A percentile compares a stretch with the other conserved stretches of the same genome.
phyloP scores from a whole-genome alignment of 306 rosid genomes.

The Lagenaria siceraria region DNA sequence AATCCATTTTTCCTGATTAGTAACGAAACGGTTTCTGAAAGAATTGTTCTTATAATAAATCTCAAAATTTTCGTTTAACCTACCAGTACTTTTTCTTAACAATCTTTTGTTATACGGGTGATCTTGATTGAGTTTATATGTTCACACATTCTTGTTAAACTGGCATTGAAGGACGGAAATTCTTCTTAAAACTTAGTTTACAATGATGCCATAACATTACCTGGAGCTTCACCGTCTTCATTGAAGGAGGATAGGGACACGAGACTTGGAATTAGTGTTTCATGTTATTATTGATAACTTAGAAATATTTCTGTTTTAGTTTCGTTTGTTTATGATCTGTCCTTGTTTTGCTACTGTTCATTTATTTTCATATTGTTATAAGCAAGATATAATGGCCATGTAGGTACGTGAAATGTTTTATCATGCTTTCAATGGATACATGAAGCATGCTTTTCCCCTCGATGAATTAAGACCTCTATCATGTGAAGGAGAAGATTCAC shows the following conservation, averaged over 20 bases:
- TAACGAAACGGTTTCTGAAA: background rate
- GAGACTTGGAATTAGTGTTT: background rate
- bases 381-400: background rate
- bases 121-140: background rate
- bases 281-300: background rate
- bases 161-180: background rate
- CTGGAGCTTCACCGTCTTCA: background rate
- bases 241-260: background rate
- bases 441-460: constrained; percentile 84
- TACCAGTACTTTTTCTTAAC: background rate
- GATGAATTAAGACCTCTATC: constrained; percentile 81
- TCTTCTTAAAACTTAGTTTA: background rate
- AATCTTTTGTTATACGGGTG: background rate
- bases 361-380: background rate
- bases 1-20: background rate
- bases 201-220: background rate
- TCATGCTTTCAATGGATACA: constrained; percentile 91
- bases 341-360: background rate
- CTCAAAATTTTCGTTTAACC: background rate
- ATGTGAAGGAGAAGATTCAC: constrained; percentile 73
- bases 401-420: constrained; percentile 83
- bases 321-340: background rate
- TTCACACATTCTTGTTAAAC: background rate
- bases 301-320: background rate
- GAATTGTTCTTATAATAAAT: background rate